Evolutionary conservation across 306 rosid species (phyloP).

Genomic region (Luffa aegyptiaca): DNA sequence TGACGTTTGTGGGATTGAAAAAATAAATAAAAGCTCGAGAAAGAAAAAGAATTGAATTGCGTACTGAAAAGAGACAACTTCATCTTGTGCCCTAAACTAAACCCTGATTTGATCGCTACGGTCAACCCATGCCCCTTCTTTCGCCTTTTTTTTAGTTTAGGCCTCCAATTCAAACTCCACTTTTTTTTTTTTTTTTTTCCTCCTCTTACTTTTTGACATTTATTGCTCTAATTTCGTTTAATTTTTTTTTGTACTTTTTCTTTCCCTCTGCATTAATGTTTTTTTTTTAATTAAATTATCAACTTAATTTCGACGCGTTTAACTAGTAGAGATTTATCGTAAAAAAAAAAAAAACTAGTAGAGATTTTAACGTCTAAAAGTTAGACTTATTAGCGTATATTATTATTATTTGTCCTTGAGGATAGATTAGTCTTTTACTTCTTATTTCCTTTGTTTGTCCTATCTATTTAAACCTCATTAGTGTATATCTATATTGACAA

Average conservation of each 20-base stretch:
- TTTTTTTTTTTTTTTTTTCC: not conserved
- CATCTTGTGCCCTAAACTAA: not conserved
- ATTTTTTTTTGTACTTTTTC: not conserved
- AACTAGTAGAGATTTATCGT: too few relatives aligned
- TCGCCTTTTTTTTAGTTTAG: not conserved
- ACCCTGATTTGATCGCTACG: not conserved
- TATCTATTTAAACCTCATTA: too few relatives aligned
- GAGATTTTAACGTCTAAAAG: too few relatives aligned
- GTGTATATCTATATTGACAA: too few relatives aligned
- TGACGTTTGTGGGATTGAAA: not conserved
- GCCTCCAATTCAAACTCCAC: not conserved
- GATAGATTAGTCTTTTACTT: too few relatives aligned
- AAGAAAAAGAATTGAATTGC: not conserved
- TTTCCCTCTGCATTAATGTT: too few relatives aligned
- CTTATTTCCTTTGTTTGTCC: too few relatives aligned
- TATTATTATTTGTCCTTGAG: too few relatives aligned
- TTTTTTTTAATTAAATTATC: too few relatives aligned
- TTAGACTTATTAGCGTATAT: too few relatives aligned
- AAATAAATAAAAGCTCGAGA: not conserved
- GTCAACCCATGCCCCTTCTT: not conserved
- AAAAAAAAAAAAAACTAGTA: too few relatives aligned
- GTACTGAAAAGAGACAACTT: not conserved
- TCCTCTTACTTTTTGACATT: not conserved
- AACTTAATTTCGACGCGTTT: too few relatives aligned
- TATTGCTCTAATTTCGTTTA: not conserved